Percentiles rank a stretch among this genome's conserved stretches.
These are phyloP conservation scores for Dothistroma septosporum DNA, from an alignment of 2,329 filamentous ascomycete genomes.

Conservation along the genomic window DNA sequence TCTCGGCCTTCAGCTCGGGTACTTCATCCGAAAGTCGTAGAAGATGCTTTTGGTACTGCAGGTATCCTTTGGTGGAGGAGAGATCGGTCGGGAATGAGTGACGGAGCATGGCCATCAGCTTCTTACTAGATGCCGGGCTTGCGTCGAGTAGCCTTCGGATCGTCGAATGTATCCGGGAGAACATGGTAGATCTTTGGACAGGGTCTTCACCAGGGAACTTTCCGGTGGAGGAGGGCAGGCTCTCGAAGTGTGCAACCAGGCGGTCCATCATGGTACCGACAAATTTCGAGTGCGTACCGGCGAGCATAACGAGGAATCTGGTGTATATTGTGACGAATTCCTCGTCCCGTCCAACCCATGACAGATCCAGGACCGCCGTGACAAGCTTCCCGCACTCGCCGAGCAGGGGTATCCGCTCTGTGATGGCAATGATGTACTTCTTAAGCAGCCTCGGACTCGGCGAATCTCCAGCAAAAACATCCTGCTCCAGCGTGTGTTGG, in stretches of 20 bases:
- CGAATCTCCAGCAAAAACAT: slow-evolving; percentile 38
- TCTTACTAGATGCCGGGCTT: slow-evolving; percentile 71
- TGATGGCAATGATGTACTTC: slow-evolving; percentile 57
- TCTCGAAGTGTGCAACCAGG: slow-evolving; percentile 73
- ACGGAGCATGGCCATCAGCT: slow-evolving; percentile 54
- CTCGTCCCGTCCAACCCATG: slow-evolving; percentile 61
- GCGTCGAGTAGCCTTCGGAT: slow-evolving; percentile 73
- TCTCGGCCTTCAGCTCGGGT: slow-evolving; percentile 70
- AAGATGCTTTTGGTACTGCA: slow-evolving; percentile 84
- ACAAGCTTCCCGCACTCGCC: slow-evolving; percentile 57
- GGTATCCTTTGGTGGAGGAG: slow-evolving; percentile 72
- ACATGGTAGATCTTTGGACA: slow-evolving; percentile 62
- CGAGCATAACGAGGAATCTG: slow-evolving; percentile 58
- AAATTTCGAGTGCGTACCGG: slow-evolving; percentile 78
- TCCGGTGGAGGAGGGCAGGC: slow-evolving; percentile 52
- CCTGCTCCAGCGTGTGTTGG: slow-evolving; percentile 28
- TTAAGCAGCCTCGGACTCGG: slow-evolving; percentile 51
- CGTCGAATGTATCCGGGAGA: slow-evolving; percentile 69
- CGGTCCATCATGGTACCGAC: slow-evolving; percentile 70
- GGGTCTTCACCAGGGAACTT: slow-evolving; percentile 52
- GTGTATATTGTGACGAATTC: slow-evolving; percentile 55
- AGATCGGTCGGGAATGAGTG: slow-evolving; percentile 40
- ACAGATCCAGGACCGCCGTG: slow-evolving; percentile 53
- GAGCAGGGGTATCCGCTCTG: slow-evolving; percentile 53
- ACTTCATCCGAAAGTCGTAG: slow-evolving; percentile 73